Conservation (phyloP, 495 filamentous ascomycete species). For the Terfezia boudieri region DNA sequence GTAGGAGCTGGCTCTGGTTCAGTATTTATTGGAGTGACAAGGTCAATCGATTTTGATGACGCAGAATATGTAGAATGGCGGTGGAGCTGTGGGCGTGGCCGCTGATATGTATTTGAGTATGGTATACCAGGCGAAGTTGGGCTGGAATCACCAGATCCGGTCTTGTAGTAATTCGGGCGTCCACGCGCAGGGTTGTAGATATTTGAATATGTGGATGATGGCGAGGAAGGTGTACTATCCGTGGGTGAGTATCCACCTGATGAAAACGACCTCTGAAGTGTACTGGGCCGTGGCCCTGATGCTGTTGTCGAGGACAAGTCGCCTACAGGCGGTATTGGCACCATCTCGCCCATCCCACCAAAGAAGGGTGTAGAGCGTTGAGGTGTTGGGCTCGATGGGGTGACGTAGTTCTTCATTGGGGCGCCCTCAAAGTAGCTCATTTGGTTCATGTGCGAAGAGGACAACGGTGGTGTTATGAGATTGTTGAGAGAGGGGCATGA, state of each 20-base stretch:
- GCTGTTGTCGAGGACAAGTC: not conserved
- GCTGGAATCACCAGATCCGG: not conserved
- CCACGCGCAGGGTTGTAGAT: constrained; percentile 13
- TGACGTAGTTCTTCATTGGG: constrained; percentile 14
- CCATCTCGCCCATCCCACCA: not conserved
- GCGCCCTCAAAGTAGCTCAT: constrained; percentile 6
- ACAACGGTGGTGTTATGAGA: constrained; percentile 1
- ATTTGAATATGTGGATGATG: constrained; percentile 9
- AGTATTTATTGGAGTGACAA: constrained; percentile 13
- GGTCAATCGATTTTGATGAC: constrained; percentile 19
- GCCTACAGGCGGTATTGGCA: not conserved
- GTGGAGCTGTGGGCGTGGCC: constrained; percentile 19
- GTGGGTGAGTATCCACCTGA: constrained; percentile 4
- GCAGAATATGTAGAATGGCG: constrained; percentile 11
- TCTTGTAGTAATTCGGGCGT: not conserved
- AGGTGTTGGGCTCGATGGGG: constrained; percentile 17
- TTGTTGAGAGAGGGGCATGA: constrained; percentile 3
- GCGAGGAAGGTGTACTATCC: constrained; percentile 2
- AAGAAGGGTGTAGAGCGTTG: constrained; percentile 10
- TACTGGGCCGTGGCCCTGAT: constrained; percentile 2
- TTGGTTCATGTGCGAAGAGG: not conserved
- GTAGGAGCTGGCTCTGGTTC: not conserved
- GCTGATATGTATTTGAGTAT: constrained; percentile 5
- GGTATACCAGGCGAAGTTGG: not conserved
- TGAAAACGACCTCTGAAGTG: constrained; percentile 8